Conservation (phyloP, 2,329 filamentous ascomycete genomes). For the Calonectria henricotiae region DNA sequence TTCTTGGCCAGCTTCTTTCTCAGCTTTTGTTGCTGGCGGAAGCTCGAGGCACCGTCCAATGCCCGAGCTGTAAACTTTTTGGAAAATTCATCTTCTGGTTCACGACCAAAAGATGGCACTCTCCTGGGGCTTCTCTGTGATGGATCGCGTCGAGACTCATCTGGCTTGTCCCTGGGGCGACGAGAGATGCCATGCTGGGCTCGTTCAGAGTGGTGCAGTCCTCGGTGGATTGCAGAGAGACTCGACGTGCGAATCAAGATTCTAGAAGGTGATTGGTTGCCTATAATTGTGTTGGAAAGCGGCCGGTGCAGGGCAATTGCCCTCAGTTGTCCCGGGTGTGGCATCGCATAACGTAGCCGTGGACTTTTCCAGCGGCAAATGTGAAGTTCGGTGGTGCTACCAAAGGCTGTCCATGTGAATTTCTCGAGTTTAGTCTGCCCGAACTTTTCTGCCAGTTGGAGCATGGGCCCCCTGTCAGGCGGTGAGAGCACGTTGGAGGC, state of each 20-base stretch:
- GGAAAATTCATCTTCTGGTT: constrained; percentile 40
- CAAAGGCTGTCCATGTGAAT: constrained; percentile 34
- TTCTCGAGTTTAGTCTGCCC: constrained; percentile 37
- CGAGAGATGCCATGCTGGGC: constrained; percentile 51
- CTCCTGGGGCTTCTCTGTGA: constrained; percentile 21
- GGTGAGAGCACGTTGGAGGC: constrained; percentile 39
- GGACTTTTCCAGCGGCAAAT: constrained; percentile 22
- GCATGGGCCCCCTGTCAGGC: constrained; percentile 40
- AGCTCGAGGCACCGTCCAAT: constrained; percentile 52
- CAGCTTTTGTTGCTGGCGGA: constrained; percentile 61
- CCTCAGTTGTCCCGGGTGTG: constrained; percentile 47
- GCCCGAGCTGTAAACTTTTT: constrained; percentile 52
- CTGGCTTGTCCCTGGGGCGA: constrained; percentile 25
- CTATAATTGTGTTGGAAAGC: constrained; percentile 32
- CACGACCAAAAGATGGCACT: constrained; percentile 24
- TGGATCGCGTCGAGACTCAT: constrained; percentile 18
- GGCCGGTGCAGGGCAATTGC: constrained; percentile 46
- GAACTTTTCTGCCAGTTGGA: constrained; percentile 52
- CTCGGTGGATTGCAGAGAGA: constrained; percentile 80
- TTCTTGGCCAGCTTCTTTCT: constrained; percentile 70
- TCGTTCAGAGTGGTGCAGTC: constrained; percentile 70
- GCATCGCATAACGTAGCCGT: constrained; percentile 52
- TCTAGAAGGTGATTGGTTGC: constrained; percentile 38
- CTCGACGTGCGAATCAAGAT: constrained; percentile 53
- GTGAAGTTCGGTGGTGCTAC: constrained; percentile 12